phyloP scores from a whole-genome alignment of 2,329 filamentous ascomycete genomes.

The Aspergillus fischeri region DNA sequence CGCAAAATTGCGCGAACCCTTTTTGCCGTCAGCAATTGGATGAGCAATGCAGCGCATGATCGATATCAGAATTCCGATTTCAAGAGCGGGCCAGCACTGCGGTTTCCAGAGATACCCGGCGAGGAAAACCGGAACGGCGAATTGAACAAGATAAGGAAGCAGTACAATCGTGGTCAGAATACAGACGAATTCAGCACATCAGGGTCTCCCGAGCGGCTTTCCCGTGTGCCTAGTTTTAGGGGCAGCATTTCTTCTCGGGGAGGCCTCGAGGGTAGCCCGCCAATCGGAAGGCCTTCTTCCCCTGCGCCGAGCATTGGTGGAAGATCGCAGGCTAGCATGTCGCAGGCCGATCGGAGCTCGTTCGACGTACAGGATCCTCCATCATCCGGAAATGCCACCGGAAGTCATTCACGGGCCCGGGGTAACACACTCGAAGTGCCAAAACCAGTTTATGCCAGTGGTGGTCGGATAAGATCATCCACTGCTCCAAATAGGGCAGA shows the following conservation, averaged over 20 bases:
- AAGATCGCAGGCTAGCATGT: background rate
- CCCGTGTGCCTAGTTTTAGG: background rate
- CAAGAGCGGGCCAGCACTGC: constrained; percentile 42
- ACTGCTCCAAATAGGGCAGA: background rate
- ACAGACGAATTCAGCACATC: background rate
- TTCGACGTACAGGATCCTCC: background rate
- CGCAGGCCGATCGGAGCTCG: background rate
- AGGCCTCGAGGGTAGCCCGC: background rate
- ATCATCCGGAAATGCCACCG: background rate
- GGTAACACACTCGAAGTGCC: background rate
- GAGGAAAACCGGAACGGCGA: constrained; percentile 46
- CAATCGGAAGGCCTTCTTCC: background rate
- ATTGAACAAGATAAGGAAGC: constrained; percentile 37
- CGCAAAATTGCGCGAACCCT: background rate
- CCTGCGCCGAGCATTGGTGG: background rate
- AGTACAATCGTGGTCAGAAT: constrained; percentile 22
- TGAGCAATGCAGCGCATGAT: constrained; percentile 38
- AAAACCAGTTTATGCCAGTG: background rate
- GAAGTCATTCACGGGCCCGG: background rate
- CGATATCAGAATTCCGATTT: constrained; percentile 50
- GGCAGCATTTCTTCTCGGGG: background rate
- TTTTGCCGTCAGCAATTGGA: background rate
- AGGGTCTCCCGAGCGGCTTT: background rate
- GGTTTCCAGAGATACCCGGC: constrained; percentile 56
- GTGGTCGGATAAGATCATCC: background rate